A percentile compares a stretch with the other conserved stretches of the same genome.
phyloP scores from a whole-genome alignment of 179 eudicot genomes.

The Patellifolia procumbens region DNA sequence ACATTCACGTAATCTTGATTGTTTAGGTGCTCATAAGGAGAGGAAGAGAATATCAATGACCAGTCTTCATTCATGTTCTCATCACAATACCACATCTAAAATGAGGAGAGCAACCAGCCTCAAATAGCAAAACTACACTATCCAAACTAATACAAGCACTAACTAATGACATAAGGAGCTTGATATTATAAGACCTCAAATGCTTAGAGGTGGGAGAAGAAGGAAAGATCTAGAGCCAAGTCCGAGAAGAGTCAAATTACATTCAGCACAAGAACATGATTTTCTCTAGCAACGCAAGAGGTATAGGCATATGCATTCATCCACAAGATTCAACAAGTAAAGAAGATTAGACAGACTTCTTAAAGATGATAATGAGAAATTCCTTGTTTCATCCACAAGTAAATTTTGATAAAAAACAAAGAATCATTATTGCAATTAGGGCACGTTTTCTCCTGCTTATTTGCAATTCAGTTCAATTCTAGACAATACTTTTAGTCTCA shows the following conservation, averaged over 20 bases:
- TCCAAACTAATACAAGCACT: background rate
- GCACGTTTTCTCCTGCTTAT: too few species aligned
- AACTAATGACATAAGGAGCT: background rate
- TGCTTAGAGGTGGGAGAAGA: background rate
- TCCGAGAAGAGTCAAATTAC: too few species aligned
- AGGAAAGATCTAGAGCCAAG: too few species aligned
- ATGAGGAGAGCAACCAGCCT: background rate
- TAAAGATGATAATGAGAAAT: too few species aligned
- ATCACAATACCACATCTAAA: background rate
- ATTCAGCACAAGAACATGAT: background rate
- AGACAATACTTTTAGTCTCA: too few species aligned
- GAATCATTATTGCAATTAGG: background rate
- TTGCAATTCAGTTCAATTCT: too few species aligned
- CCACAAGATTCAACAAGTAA: background rate
- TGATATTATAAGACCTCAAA: background rate
- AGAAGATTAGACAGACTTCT: too few species aligned
- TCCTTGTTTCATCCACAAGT: too few species aligned
- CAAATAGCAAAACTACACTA: background rate
- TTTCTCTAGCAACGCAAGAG: background rate
- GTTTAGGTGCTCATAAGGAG: too few species aligned
- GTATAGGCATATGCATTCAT: too few species aligned
- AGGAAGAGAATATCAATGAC: background rate
- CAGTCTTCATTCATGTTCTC: background rate
- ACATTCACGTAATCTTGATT: background rate
- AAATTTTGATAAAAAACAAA: too few species aligned